Evolutionary conservation across 352 stramenopile species (phyloP).

Genomic region (Aphanomyces invadans): DNA sequence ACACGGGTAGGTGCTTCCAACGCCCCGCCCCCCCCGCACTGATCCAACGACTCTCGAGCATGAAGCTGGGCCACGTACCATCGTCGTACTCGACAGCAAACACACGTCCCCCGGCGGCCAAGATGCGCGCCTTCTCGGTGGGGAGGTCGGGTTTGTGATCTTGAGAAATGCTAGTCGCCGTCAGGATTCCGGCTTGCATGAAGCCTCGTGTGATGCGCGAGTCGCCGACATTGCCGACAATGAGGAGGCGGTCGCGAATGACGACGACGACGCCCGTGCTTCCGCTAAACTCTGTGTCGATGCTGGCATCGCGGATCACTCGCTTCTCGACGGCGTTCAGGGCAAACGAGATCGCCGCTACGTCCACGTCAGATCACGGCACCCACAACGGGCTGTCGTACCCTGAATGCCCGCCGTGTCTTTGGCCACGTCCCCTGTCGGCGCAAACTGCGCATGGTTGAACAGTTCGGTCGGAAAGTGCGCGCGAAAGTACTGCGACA

Average conservation of each 20-base stretch:
- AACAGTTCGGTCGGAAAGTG: conserved; percentile 87
- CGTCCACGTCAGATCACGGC: too few species aligned
- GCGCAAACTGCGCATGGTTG: conserved; percentile 75
- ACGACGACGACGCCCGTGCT: conserved; percentile 73
- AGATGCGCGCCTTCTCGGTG: conserved; percentile 93
- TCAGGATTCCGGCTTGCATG: conserved; percentile 39
- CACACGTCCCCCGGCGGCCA: conserved; percentile 91
- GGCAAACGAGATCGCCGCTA: conserved; percentile 43
- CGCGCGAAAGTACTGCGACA: conserved; percentile 85
- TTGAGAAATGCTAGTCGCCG: conserved; percentile 86
- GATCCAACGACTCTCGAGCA: too few species aligned
- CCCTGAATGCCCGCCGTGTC: conserved; percentile 55
- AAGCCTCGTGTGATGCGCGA: conserved; percentile 88
- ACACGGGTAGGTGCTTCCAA: too few species aligned
- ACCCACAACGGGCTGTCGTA: conserved; percentile 17
- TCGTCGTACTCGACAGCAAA: conserved; percentile 99
- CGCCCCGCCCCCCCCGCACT: too few species aligned
- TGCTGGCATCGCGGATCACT: conserved; percentile 83
- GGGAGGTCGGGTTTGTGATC: conserved; percentile 98
- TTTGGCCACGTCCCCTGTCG: conserved; percentile 39
- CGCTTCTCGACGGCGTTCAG: conserved; percentile 60
- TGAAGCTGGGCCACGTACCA: too few species aligned
- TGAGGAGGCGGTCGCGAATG: conserved; percentile 67
- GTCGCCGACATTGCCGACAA: conserved; percentile 96
- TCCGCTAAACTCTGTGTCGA: conserved; percentile 91